Conservation (phyloP, 2,329 filamentous ascomycete species). For the Neonectria coccinea region DNA sequence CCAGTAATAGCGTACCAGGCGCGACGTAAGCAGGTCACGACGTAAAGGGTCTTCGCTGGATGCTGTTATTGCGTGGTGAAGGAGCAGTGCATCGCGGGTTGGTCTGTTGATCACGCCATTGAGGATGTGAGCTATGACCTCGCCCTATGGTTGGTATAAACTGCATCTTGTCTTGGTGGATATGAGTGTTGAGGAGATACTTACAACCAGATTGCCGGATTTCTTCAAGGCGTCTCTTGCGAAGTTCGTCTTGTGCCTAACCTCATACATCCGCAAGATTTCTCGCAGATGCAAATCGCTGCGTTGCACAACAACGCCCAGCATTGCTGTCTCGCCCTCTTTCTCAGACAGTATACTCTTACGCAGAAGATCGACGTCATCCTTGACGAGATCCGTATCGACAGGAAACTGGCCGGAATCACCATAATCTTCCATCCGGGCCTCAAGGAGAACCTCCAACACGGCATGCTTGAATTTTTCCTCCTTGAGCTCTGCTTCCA, state of each 20-base stretch:
- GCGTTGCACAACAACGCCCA: constrained; percentile 82
- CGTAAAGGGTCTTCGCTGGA: constrained; percentile 78
- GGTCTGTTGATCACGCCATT: constrained; percentile 97
- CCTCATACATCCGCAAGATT: constrained; percentile 81
- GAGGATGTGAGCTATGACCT: constrained; percentile 92
- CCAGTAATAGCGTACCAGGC: constrained; percentile 93
- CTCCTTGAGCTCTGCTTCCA: constrained; percentile 91
- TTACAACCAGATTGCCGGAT: constrained; percentile 90
- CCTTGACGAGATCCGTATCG: constrained; percentile 70
- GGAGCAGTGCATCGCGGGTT: constrained; percentile 88
- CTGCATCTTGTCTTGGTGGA: background rate
- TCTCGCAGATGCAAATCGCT: constrained; percentile 86
- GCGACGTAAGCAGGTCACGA: constrained; percentile 86
- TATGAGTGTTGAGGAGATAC: constrained; percentile 54
- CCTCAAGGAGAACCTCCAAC: constrained; percentile 83
- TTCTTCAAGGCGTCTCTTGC: constrained; percentile 87
- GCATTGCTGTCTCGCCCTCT: constrained; percentile 89
- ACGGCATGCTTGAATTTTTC: constrained; percentile 96
- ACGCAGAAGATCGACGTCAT: constrained; percentile 80
- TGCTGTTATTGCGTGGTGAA: constrained; percentile 88
- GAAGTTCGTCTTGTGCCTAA: constrained; percentile 81
- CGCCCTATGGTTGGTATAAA: constrained; percentile 73
- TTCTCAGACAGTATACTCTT: constrained; percentile 76
- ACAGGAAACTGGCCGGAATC: constrained; percentile 68
- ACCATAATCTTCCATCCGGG: constrained; percentile 84